Evolutionary conservation across 139 green algal species (phyloP), one percentile per base, ranked within the genome.

Genomic region (Chlamydomonas incerta): DNA sequence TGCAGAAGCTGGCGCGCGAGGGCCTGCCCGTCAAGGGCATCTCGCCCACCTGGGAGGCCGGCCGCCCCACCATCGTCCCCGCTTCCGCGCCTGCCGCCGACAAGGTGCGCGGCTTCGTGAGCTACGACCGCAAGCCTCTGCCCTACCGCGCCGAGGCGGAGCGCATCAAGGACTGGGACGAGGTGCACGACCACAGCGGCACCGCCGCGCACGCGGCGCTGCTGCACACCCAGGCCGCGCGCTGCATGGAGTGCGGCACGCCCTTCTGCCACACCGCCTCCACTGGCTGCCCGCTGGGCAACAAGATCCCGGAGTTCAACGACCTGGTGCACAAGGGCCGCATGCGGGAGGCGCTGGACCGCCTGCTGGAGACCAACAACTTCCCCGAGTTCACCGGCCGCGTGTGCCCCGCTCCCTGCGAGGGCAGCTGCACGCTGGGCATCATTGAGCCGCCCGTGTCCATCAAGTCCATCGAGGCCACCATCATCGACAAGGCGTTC

Each of bases 251-350:
- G 91, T 99, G 97, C 88, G 97, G 97, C 74, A 99, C 97, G 11
- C 97, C 97, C 74, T 99, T 98, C 94, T 99, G 97, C 93, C 96
- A 99, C 89, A 93, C 95, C 74, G 81, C 85, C 29, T 37, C 83
- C 82, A 93, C 87, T 33, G 93, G 97, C 67, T 99, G 97, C 92
- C 97, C 97, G 14, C 92, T 99, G 70, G 96, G 96, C 72, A 99
- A 99, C 93, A 94, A 94, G 66, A 99, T 99, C 87, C 97, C 97
- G 31, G 97, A 99, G 92, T 99, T 95, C 91, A 99, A 99, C 83
- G 96, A 98, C 74, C 92, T 99, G 71, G 97, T 99, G 84, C 92
- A 97, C 92, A 92, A 99, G 90, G 96, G 95, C 62, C 87, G 94
- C 50, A 99, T 97, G 97, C 89, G 87, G 11, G 97, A 98, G 82